These are phyloP conservation scores for Talaromyces stipitatus DNA, from an alignment of 495 filamentous ascomycete genomes.

Conservation along the genomic window DNA sequence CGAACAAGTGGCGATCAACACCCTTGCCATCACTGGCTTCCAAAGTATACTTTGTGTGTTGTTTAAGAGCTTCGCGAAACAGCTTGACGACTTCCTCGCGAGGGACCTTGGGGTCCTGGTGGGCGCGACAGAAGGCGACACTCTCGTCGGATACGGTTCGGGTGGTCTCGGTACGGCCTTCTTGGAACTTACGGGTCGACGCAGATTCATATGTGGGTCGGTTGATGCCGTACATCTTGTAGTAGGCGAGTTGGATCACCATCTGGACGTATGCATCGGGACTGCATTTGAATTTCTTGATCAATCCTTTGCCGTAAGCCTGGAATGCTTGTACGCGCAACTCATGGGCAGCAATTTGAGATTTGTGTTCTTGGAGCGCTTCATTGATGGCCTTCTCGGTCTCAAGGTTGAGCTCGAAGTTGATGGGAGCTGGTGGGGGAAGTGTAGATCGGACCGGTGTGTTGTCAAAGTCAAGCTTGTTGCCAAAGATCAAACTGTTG, in stretches of 20 bases:
- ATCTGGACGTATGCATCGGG: slow-evolving; percentile 98
- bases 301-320: slow-evolving; percentile 95
- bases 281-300: slow-evolving; percentile 99
- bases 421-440: slow-evolving; percentile 67
- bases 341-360: slow-evolving; percentile 79
- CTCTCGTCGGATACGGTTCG: slow-evolving; percentile 86
- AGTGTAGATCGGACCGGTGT: slow-evolving; percentile 71
- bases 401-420: slow-evolving; percentile 67
- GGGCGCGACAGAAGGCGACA: slow-evolving; percentile 83
- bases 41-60: slow-evolving; percentile 83
- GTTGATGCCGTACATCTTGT: slow-evolving; percentile 98
- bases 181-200: slow-evolving; percentile 87
- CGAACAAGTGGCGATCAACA: slow-evolving; percentile 94
- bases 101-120: slow-evolving; percentile 56
- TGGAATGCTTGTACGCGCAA: slow-evolving; percentile 91
- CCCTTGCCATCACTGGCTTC: slow-evolving; percentile 87
- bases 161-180: slow-evolving; percentile 94
- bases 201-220: slow-evolving; percentile 98
- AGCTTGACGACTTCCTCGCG: slow-evolving; percentile 58
- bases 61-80: slow-evolving; percentile 72
- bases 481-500: slow-evolving; percentile 81
- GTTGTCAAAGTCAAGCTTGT: slow-evolving; percentile 80
- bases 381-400: slow-evolving; percentile 66
- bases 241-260: slow-evolving; percentile 97
- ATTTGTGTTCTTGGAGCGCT: slow-evolving; percentile 66